Base-by-base conservation (phyloP, 495 filamentous ascomycete species). In the Daldinia decipiens region DNA sequence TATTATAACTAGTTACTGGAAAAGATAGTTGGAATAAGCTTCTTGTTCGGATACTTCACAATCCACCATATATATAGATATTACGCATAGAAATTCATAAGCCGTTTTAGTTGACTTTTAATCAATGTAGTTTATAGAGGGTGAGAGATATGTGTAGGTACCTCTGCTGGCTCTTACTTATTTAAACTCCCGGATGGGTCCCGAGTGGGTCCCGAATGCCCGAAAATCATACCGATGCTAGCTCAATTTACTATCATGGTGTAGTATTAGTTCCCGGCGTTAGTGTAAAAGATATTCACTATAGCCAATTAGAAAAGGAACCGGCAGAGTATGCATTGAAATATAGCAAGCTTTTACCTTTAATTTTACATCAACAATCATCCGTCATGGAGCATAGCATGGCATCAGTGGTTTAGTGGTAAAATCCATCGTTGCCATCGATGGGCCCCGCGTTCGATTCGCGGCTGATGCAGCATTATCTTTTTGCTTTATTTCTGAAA, bases 341-440 rank as follows among this genome's bases (percentile, higher is more conserved):
- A 47, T 47, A 47, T 47, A 47, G 5, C 0, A 47, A 47, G 13
- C 1, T 47, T 47, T 47, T 47, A 47, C 8, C 4, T 47, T 24
- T 0, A 12, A 3, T 12, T 21, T 47, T 47, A 4, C 43, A 47
- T 47, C 43, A 47, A 24, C 43, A 21, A 47, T 19, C 7, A 21
- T 43, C 40, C 17, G 17, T 45, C 0, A 45, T 1, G n/a, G 40
- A 17, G 21, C 17, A 36, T 11, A 38, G 73, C 75, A 76, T 13
- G 31, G 75, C 75, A 77, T 78, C 77, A 80, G 80, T 82, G 80
- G 79, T 82, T 82, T 83, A 83, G 81, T 83, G 81, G 81, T 83
- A 83, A 82, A 83, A 83, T 82, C 79, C 81, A 82, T 83, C 81
- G 81, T 83, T 83, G 81, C 81, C 81, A 83, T 83, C 80, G 81